These are phyloP conservation scores for Naumovozyma baii DNA, from an alignment of 805 yeast genomes.

Conservation along the genomic window DNA sequence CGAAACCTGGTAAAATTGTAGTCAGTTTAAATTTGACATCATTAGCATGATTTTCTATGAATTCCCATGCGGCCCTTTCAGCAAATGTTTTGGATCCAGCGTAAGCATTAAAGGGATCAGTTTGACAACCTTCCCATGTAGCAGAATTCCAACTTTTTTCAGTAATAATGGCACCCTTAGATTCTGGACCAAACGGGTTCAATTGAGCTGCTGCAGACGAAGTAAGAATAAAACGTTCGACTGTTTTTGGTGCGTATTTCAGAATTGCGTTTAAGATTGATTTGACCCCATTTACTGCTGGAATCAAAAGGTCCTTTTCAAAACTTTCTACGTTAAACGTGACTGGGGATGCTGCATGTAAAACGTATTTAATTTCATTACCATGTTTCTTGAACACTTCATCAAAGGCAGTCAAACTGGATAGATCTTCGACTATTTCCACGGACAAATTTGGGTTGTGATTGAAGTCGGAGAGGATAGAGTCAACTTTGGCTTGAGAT, in stretches of 20 bases:
- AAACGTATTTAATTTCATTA: constrained; percentile 43
- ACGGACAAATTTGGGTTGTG: constrained; percentile 19
- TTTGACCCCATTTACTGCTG: constrained; percentile 48
- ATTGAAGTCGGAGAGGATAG: constrained; percentile 26
- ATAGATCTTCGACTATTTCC: constrained; percentile 32
- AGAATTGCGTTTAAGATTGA: constrained; percentile 43
- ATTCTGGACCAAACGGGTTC: constrained; percentile 30
- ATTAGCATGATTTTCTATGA: constrained; percentile 29
- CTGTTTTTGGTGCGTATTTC: constrained; percentile 32
- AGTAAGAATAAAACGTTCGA: constrained; percentile 42
- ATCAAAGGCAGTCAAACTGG: constrained; percentile 37
- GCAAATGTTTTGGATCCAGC: constrained; percentile 54
- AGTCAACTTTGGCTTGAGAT: constrained; percentile 35
- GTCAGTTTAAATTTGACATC: constrained; percentile 34
- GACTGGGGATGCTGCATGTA: constrained; percentile 58
- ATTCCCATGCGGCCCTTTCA: constrained; percentile 52
- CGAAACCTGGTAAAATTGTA: constrained; percentile 46
- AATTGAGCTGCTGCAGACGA: constrained; percentile 43
- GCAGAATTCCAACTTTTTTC: constrained; percentile 47
- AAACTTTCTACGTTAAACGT: constrained; percentile 35
- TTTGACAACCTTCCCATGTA: constrained; percentile 37
- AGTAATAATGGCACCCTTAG: constrained; percentile 30
- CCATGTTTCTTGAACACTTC: constrained; percentile 33
- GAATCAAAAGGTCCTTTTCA: constrained; percentile 43
- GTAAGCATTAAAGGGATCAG: constrained; percentile 37